Percentiles rank a stretch among this genome's conserved stretches.
phyloP scores from a whole-genome alignment of 2,329 filamentous ascomycete genomes.

The Epichloe festucae region DNA sequence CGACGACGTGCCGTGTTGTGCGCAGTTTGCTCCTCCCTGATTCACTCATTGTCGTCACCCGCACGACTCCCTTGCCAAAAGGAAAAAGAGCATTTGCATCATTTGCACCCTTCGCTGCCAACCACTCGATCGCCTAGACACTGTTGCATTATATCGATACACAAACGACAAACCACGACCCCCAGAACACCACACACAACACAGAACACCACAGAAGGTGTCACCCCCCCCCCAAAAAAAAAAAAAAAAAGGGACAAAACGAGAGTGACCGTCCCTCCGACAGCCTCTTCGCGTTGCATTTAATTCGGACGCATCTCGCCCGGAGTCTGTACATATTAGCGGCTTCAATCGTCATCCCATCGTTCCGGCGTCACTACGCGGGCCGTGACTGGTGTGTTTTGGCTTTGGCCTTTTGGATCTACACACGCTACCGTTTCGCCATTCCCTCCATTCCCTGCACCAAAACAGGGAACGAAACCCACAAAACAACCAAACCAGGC shows the following conservation, averaged over 20 bases:
- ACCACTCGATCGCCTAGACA: not conserved
- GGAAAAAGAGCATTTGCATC: not conserved
- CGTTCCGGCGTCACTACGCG: no score
- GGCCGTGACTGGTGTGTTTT: not conserved
- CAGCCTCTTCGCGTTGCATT: not conserved
- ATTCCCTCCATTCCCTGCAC: not conserved
- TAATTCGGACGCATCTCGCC: not conserved
- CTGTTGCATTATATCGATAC: not conserved
- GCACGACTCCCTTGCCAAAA: not conserved
- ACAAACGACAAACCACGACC: not conserved
- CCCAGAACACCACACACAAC: no score
- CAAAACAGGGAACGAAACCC: not conserved
- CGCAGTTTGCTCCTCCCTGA: conserved; percentile 3
- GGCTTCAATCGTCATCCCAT: no score
- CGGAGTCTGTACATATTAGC: no score
- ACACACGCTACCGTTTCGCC: conserved; percentile 1
- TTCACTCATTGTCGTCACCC: conserved; percentile 4
- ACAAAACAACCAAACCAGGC: not conserved
- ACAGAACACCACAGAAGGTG: no score
- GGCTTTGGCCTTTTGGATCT: not conserved
- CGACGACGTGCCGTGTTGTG: not conserved
- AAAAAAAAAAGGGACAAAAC: not conserved
- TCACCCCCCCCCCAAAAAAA: no score
- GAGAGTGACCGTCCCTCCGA: not conserved
- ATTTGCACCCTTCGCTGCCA: not conserved